These are phyloP conservation scores for Apostasia shenzhenica DNA, from an alignment of 106 monocot genomes.

Conservation along the genomic window DNA sequence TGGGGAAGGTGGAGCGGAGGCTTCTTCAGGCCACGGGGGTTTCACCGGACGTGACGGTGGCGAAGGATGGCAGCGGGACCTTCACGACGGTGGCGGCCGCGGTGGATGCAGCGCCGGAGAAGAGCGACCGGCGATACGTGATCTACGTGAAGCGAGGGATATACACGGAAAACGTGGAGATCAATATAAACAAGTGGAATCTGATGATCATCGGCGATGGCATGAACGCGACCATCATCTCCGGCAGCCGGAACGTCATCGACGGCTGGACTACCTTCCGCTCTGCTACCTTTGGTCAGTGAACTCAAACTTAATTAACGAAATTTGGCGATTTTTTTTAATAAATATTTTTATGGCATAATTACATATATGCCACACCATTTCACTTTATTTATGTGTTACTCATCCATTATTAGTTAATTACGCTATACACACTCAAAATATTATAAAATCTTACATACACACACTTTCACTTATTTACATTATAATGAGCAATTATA, in stretches of 20 bases:
- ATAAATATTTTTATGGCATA: no score
- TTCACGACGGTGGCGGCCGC: slow-evolving; percentile 61
- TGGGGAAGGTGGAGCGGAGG: slow-evolving; percentile 30
- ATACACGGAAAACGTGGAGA: slow-evolving; percentile 72
- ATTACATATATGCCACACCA: no score
- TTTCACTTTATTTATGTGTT: no score
- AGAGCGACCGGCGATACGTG: slow-evolving; percentile 45
- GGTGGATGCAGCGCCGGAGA: slow-evolving; percentile 41
- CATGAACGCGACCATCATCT: slow-evolving; percentile 52
- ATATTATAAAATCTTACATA: no score
- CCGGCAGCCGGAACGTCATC: slow-evolving; percentile 45
- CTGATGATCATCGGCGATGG: slow-evolving; percentile 79
- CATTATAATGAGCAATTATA: no score
- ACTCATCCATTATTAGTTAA: no score
- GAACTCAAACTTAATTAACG: neutral
- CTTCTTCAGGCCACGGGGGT: slow-evolving; percentile 31
- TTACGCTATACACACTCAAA: no score
- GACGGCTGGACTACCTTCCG: slow-evolving; percentile 81
- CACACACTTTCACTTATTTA: no score
- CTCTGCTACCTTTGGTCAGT: slow-evolving; percentile 65
- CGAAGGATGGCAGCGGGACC: slow-evolving; percentile 77
- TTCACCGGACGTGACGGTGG: slow-evolving; percentile 51
- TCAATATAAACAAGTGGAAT: slow-evolving; percentile 88
- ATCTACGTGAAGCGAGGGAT: slow-evolving; percentile 76
- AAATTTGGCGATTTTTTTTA: no score